Conservation (phyloP, 2,329 filamentous ascomycete genomes). For the Cryphonectria parasitica region DNA sequence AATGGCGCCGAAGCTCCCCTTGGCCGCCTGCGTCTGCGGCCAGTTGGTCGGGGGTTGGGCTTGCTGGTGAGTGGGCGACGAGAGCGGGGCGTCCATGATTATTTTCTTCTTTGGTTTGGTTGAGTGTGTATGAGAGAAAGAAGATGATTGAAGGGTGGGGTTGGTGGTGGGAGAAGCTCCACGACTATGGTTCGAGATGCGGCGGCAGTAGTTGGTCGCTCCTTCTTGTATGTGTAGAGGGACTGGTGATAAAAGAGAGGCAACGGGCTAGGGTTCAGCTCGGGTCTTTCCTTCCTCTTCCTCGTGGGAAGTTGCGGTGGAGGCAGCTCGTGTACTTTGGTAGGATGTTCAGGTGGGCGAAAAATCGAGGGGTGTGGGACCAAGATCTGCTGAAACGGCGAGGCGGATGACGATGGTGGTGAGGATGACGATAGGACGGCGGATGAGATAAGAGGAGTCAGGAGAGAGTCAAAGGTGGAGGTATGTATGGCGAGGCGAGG, state of each 20-base stretch:
- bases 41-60: slow-evolving; percentile 36
- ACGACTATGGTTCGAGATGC: not conserved
- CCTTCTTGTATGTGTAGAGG: too few species aligned
- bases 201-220: not conserved
- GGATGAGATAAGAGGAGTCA: not conserved
- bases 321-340: not conserved
- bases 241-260: too few species aligned
- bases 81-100: slow-evolving; percentile 40
- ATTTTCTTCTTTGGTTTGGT: not conserved
- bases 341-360: not conserved
- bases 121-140: too few species aligned
- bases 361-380: not conserved
- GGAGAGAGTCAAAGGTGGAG: not conserved
- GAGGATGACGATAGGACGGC: not conserved
- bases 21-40: slow-evolving; percentile 35
- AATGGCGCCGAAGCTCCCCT: slow-evolving; percentile 25
- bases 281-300: too few species aligned
- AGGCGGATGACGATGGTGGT: not conserved
- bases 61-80: slow-evolving; percentile 35
- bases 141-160: not conserved
- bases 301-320: too few species aligned
- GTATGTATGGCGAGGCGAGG: not conserved
- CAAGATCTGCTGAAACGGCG: not conserved
- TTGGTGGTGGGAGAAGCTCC: not conserved
- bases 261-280: too few species aligned